These are phyloP conservation scores for Clarkia xantiana DNA, from an alignment of 345 rosid genomes.

Conservation along the genomic window DNA sequence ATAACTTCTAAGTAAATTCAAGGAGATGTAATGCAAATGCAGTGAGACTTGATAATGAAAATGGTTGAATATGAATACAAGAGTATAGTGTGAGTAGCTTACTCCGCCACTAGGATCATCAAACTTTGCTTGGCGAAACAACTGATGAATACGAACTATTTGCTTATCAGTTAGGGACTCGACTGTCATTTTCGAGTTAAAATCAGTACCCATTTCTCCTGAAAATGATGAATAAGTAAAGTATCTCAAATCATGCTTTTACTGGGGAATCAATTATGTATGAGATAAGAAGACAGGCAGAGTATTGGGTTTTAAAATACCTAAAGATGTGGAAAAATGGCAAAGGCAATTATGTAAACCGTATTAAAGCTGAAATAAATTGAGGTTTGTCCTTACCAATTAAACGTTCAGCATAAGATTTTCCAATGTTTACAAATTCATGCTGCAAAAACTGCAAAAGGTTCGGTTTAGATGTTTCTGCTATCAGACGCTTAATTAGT, in stretches of 20 bases:
- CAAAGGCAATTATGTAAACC: neutral
- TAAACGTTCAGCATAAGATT: slow-evolving; percentile 61
- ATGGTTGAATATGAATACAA: neutral
- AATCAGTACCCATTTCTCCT: slow-evolving; percentile 98
- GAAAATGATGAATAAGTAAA: neutral
- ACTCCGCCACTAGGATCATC: slow-evolving; percentile 96
- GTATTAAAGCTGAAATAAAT: neutral
- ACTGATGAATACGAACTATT: slow-evolving; percentile 90
- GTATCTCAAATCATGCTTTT: too few species aligned
- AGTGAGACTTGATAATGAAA: neutral
- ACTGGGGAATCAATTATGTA: too few species aligned
- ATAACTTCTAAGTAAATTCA: neutral
- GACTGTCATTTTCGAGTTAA: slow-evolving; percentile 63
- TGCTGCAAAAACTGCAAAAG: slow-evolving; percentile 88
- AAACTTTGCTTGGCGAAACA: slow-evolving; percentile 97
- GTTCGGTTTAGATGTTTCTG: slow-evolving; percentile 77
- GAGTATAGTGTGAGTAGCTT: slow-evolving; percentile 16
- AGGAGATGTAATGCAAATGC: neutral
- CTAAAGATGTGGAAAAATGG: neutral
- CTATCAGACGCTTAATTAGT: slow-evolving; percentile 73
- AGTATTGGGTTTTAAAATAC: neutral
- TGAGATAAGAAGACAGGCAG: too few species aligned
- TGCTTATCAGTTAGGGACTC: slow-evolving; percentile 79
- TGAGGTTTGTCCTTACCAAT: slow-evolving; percentile 38
- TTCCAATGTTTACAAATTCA: slow-evolving; percentile 85